Percentiles rank a stretch among this genome's conserved stretches.
phyloP scores from a whole-genome alignment of 139 green algal species.

The Chlorella sorokiniana region DNA sequence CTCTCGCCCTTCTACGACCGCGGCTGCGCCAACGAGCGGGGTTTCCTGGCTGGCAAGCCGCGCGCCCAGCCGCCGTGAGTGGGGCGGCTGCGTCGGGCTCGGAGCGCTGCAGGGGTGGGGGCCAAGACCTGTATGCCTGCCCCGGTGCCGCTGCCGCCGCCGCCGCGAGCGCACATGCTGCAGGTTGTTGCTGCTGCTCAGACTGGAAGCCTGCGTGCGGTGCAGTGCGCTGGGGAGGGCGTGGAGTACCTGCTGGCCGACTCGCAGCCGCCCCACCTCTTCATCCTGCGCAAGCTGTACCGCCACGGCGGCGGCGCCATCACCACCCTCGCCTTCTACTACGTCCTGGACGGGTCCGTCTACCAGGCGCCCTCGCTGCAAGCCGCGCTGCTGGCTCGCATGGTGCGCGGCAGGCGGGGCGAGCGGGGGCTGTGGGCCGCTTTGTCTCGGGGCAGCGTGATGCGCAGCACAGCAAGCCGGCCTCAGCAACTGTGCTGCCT shows the following conservation, averaged over 20 bases:
- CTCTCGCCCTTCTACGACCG: constrained; percentile 84
- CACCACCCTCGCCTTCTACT: constrained; percentile 64
- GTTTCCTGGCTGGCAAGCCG: constrained; percentile 43
- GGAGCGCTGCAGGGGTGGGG: too few relatives aligned
- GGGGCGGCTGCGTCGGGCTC: background rate
- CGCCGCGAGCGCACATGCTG: background rate
- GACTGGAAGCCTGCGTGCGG: background rate
- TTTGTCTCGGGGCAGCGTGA: background rate
- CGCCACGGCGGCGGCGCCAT: constrained; percentile 26
- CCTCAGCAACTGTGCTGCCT: background rate
- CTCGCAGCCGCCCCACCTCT: constrained; percentile 79
- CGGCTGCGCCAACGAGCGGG: constrained; percentile 73
- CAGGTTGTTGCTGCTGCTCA: background rate
- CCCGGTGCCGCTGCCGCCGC: background rate
- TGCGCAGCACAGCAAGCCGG: background rate
- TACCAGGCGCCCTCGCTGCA: constrained; percentile 86
- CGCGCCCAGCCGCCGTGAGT: constrained; percentile 23
- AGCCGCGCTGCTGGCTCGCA: constrained; percentile 58
- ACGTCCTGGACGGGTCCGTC: constrained; percentile 77
- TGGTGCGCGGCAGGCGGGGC: constrained; percentile 36
- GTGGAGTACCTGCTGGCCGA: constrained; percentile 74
- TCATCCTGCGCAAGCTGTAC: constrained; percentile 80
- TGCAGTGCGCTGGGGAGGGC: constrained; percentile 53
- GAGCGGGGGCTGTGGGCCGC: background rate
- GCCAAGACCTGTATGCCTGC: too few relatives aligned